Evolutionary conservation across 73 alveolate species (phyloP).

Genomic region (Paraurostyla sp.): DNA sequence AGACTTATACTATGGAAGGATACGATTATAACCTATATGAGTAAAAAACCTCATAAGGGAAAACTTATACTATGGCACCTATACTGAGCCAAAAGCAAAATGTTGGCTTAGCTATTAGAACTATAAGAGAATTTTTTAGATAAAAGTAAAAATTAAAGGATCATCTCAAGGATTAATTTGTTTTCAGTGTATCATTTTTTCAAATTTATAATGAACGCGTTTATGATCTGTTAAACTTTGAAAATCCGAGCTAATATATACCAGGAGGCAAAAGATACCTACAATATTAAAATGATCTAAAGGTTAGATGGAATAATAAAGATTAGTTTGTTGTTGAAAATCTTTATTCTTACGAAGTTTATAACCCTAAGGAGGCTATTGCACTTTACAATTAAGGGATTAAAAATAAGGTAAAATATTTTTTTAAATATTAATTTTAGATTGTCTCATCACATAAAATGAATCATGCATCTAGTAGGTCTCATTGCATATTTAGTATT

Average conservation of each 20-base stretch:
- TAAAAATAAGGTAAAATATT: slow-evolving; percentile 70
- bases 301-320: slow-evolving; percentile 82
- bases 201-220: slow-evolving; percentile 65
- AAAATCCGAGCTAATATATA: background rate
- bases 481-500: slow-evolving; percentile 88
- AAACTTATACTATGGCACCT: background rate
- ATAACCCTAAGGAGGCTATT: slow-evolving; percentile 73
- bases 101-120: slow-evolving; percentile 25
- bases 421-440: background rate
- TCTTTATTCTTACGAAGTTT: slow-evolving; percentile 70
- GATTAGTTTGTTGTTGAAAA: slow-evolving; percentile 80
- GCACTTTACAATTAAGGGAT: slow-evolving; percentile 80
- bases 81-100: background rate
- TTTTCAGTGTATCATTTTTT: slow-evolving; percentile 3
- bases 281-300: background rate
- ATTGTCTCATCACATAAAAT: slow-evolving; percentile 90
- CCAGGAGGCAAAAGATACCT: slow-evolving; percentile 14
- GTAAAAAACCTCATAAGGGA: slow-evolving; percentile 26
- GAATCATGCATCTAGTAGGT: slow-evolving; percentile 88
- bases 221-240: slow-evolving; percentile 54
- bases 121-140: slow-evolving; percentile 32
- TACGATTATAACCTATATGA: slow-evolving; percentile 58
- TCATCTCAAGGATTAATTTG: background rate
- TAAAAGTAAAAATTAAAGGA: background rate
- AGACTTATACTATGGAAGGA: slow-evolving; percentile 97